Evolutionary conservation across 805 yeast genomes (phyloP).

Genomic region (Starmerella vitae): DNA sequence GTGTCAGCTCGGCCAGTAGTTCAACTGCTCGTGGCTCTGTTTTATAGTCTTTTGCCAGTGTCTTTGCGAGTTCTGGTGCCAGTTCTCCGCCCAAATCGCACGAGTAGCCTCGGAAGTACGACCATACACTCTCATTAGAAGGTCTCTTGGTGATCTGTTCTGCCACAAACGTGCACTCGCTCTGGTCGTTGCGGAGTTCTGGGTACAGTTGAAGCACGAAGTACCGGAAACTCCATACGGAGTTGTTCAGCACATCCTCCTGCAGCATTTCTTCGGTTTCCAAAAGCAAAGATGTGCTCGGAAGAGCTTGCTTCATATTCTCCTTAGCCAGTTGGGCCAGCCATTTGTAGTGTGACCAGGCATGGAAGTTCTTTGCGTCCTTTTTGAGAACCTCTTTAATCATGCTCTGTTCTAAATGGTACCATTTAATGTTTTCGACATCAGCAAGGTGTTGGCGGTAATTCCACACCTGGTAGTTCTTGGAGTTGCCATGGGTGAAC

Average conservation of each 20-base stretch:
- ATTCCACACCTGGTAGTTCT: slow-evolving; percentile 96
- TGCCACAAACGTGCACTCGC: slow-evolving; percentile 44
- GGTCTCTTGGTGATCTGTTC: slow-evolving; percentile 47
- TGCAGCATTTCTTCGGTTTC: slow-evolving; percentile 39
- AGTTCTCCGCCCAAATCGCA: background rate
- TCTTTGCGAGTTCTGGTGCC: slow-evolving; percentile 1
- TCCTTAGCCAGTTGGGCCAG: slow-evolving; percentile 35
- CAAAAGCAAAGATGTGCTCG: slow-evolving; percentile 33
- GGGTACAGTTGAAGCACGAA: slow-evolving; percentile 31
- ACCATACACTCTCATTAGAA: slow-evolving; percentile 78
- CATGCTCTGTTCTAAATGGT: slow-evolving; percentile 48
- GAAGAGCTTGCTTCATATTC: slow-evolving; percentile 4
- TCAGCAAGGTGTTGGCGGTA: slow-evolving; percentile 57
- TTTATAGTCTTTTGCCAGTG: slow-evolving; percentile 2
- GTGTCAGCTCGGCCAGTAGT: slow-evolving; percentile 12
- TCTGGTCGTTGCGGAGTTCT: slow-evolving; percentile 21
- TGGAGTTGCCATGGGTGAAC: slow-evolving; percentile 61
- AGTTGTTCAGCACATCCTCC: slow-evolving; percentile 69
- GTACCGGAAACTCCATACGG: slow-evolving; percentile 85
- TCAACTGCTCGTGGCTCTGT: slow-evolving; percentile 9
- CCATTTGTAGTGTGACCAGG: slow-evolving; percentile 91
- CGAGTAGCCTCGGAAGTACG: slow-evolving; percentile 51
- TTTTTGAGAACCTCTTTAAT: slow-evolving; percentile 54
- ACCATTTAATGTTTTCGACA: slow-evolving; percentile 22
- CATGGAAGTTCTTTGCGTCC: slow-evolving; percentile 88